These are phyloP conservation scores for Plasmodium yoelii DNA, from an alignment of 169 alveolate genomes.

Conservation along the genomic window DNA sequence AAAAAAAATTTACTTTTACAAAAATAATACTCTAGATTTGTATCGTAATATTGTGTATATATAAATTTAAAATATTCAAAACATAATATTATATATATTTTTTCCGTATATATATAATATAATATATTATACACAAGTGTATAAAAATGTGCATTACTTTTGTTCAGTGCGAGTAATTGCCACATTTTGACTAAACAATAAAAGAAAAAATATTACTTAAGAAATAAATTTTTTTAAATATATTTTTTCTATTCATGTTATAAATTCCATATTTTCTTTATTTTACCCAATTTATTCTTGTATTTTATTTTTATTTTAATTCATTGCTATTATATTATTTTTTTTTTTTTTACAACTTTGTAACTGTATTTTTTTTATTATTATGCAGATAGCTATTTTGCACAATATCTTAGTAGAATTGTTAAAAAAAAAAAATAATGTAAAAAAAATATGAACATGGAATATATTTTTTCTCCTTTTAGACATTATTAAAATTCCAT, in stretches of 20 bases:
- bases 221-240: not conserved
- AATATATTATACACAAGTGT: not conserved
- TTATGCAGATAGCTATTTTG: conserved; percentile 1
- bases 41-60: conserved; percentile 4
- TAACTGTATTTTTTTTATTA: not conserved
- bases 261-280: not conserved
- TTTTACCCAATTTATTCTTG: not conserved
- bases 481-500: not conserved
- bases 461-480: not conserved
- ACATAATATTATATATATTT: not conserved
- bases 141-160: conserved; percentile 10
- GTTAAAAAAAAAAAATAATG: not conserved
- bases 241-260: conserved; percentile 4
- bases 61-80: not conserved
- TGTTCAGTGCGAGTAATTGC: conserved; percentile 22
- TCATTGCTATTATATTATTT: not conserved
- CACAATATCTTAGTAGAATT: too few relatives aligned
- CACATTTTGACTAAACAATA: conserved; percentile 18
- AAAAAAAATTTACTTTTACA: conserved; percentile 3
- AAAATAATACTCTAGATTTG: conserved; percentile 4
- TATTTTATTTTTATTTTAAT: not conserved
- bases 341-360: conserved; percentile 1
- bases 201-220: conserved; percentile 5
- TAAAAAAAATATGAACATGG: not conserved
- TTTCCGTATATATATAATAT: conserved; percentile 3